These are phyloP conservation scores for Physcomitrellopsis africana DNA, from an alignment of 225 moss, liverwort and hornwort genomes.

Conservation along the genomic window DNA sequence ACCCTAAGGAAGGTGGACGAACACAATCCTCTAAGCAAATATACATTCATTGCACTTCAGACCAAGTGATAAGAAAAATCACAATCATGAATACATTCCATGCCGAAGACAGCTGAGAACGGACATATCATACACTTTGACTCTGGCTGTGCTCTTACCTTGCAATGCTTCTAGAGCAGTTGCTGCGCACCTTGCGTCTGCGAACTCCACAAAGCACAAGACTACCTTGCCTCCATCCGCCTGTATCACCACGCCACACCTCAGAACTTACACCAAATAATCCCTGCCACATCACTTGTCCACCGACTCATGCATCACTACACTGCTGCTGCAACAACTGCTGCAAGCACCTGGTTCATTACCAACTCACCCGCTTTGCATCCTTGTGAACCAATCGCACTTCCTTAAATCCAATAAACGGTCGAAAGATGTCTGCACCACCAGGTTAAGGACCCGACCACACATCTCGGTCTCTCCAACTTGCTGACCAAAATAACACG, in stretches of 20 bases:
- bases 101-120: neutral
- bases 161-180: slow-evolving; percentile 97
- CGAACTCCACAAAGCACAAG: slow-evolving; percentile 98
- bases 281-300: too few relatives aligned
- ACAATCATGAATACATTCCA: neutral
- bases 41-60: too few relatives aligned
- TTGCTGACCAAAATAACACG: too few relatives aligned
- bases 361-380: slow-evolving; percentile 83
- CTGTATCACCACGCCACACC: slow-evolving; percentile 19
- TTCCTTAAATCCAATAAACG: slow-evolving; percentile 98
- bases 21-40: neutral
- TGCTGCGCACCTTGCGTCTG: slow-evolving; percentile 99
- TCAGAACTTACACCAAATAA: neutral
- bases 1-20: too few relatives aligned
- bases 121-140: neutral
- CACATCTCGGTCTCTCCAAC: too few relatives aligned
- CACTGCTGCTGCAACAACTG: neutral
- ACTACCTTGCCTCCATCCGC: slow-evolving; percentile 80
- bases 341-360: neutral
- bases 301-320: too few relatives aligned
- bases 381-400: slow-evolving; percentile 98
- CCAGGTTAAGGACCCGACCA: slow-evolving; percentile 14
- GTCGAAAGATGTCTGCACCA: slow-evolving; percentile 87
- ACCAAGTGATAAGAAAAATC: neutral
- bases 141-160: slow-evolving; percentile 48